phyloP scores from a whole-genome alignment of 352 stramenopile species.

The Phytopythium oedochilum region DNA sequence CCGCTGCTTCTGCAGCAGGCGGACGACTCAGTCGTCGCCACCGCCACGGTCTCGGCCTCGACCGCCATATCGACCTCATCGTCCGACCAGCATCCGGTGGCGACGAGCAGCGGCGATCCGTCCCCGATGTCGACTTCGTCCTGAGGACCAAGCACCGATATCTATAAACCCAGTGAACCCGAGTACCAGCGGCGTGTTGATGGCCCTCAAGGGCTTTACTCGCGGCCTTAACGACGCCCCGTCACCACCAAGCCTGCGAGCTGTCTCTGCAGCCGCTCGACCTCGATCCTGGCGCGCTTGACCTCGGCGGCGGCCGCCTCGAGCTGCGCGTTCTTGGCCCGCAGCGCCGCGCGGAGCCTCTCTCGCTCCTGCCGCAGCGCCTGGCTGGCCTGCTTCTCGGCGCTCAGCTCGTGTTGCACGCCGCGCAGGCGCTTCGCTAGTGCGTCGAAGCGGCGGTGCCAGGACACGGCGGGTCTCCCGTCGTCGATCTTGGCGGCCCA shows the following conservation, averaged over 20 bases:
- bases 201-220: not conserved
- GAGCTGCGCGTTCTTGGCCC: not conserved
- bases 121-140: not conserved
- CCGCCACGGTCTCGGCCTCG: slow-evolving; percentile 1
- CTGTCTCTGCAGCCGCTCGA: not conserved
- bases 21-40: not conserved
- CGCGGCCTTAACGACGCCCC: not conserved
- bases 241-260: not conserved
- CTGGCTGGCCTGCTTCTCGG: not conserved
- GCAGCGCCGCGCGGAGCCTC: not conserved
- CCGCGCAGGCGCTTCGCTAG: not conserved
- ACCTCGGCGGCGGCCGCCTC: not conserved
- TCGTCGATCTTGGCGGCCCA: slow-evolving; percentile 2
- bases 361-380: not conserved
- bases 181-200: not conserved
- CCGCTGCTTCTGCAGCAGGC: slow-evolving; percentile 30
- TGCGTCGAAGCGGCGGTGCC: not conserved
- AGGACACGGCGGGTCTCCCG: not conserved
- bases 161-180: not conserved
- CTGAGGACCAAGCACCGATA: not conserved
- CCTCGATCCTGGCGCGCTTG: slow-evolving; percentile 1
- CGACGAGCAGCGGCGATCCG: not conserved
- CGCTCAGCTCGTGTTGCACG: slow-evolving; percentile 1
- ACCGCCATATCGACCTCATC: slow-evolving; percentile 1
- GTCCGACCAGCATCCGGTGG: not conserved